Conservation (phyloP, 208 protist species). For the Naegleria fowleri region DNA sequence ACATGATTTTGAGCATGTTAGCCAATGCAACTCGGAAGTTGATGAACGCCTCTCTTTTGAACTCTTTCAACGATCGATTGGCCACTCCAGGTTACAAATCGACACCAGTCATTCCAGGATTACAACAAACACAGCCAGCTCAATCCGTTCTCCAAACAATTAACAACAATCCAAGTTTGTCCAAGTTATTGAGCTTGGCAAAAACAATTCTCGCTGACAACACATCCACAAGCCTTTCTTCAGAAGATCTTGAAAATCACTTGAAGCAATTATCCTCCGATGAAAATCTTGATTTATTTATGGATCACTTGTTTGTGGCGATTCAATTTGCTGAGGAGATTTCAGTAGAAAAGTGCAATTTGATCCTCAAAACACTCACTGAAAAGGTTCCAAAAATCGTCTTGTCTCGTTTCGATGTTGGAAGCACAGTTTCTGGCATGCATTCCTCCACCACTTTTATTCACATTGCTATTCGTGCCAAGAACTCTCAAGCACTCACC, state of each 20-base stretch:
- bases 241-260: background rate
- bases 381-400: background rate
- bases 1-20: background rate
- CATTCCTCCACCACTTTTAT: background rate
- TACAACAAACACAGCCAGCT: background rate
- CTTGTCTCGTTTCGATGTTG: background rate
- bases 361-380: background rate
- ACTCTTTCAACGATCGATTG: background rate
- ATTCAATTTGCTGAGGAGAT: background rate
- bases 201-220: background rate
- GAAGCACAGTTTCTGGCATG: background rate
- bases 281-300: background rate
- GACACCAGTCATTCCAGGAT: background rate
- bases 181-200: background rate
- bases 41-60: background rate
- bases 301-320: background rate
- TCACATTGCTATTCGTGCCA: background rate
- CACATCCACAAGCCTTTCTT: background rate
- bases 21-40: background rate
- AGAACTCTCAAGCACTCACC: background rate
- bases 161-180: background rate
- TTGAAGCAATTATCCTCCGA: background rate
- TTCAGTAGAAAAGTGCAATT: background rate
- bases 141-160: background rate
- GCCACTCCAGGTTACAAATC: background rate